These are phyloP conservation scores for Candida labiduridarum DNA, from an alignment of 1,139 yeast species.

Conservation along the genomic window DNA sequence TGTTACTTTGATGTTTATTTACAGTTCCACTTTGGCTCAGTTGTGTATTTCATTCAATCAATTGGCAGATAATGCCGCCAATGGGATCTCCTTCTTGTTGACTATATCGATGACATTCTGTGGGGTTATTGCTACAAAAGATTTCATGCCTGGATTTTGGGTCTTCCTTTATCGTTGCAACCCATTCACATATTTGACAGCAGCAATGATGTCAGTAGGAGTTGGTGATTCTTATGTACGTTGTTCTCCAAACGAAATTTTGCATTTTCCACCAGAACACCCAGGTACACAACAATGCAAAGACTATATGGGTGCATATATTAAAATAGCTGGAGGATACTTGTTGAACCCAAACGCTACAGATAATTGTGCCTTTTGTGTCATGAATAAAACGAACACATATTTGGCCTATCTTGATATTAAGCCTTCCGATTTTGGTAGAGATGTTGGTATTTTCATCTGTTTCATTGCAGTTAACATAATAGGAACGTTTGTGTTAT, in stretches of 20 bases:
- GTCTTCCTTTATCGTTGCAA: conserved; percentile 38
- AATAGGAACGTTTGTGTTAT: conserved; percentile 52
- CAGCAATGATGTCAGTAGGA: conserved; percentile 40
- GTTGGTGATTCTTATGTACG: conserved; percentile 25
- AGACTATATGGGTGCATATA: conserved; percentile 50
- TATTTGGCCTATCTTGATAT: conserved; percentile 49
- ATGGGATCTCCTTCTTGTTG: conserved; percentile 28
- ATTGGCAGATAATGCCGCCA: conserved; percentile 42
- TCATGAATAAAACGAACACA: conserved; percentile 49
- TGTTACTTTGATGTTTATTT: conserved; percentile 40
- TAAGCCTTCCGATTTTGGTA: conserved; percentile 56
- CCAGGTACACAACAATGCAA: conserved; percentile 57
- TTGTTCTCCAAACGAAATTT: conserved; percentile 29
- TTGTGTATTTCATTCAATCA: conserved; percentile 41
- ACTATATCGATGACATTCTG: conserved; percentile 36
- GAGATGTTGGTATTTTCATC: conserved; percentile 65
- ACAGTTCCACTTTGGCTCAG: conserved; percentile 42
- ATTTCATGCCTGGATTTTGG: conserved; percentile 38
- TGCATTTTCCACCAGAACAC: conserved; percentile 35
- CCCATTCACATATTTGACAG: conserved; percentile 65
- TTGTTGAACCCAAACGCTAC: conserved; percentile 43
- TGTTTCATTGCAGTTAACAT: conserved; percentile 54
- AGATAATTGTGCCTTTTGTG: conserved; percentile 55
- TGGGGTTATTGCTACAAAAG: conserved; percentile 32
- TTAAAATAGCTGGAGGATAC: conserved; percentile 51